Evolutionary conservation across 805 yeast genomes (phyloP).

Genomic region (Kodamaea kakaduensis): DNA sequence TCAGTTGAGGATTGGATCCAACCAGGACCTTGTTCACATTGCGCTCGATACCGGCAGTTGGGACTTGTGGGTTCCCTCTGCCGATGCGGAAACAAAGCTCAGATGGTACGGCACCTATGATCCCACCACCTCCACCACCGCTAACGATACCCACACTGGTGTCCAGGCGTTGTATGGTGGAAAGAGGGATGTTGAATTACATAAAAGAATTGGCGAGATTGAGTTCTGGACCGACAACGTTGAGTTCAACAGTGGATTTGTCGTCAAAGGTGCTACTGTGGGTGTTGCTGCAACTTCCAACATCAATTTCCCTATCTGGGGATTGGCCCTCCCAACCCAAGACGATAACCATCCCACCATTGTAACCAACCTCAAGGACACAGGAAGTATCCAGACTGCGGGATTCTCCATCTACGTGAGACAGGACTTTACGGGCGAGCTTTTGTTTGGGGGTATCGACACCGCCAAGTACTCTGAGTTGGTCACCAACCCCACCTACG

Average conservation of each 20-base stretch:
- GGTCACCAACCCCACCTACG: neutral
- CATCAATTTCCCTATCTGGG: neutral
- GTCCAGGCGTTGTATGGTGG: neutral
- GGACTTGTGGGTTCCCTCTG: conserved; percentile 9
- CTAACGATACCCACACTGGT: neutral
- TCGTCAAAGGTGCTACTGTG: neutral
- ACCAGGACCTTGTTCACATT: conserved; percentile 1
- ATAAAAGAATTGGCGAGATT: too few relatives aligned
- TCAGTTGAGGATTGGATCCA: conserved; percentile 1
- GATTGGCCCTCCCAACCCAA: neutral
- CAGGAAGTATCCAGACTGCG: neutral
- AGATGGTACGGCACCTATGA: neutral
- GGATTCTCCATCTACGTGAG: neutral
- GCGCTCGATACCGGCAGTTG: conserved; percentile 9
- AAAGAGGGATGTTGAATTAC: too few relatives aligned
- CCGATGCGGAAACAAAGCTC: neutral
- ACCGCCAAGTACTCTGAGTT: neutral
- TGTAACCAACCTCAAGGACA: neutral
- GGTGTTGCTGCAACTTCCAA: neutral
- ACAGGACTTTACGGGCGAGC: neutral
- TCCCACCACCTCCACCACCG: neutral
- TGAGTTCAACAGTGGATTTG: neutral
- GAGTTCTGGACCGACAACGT: too few relatives aligned
- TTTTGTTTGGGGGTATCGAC: neutral
- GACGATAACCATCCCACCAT: neutral